Base-by-base conservation (phyloP, 139 green algal species). In the Coelastrella sp. region DNA sequence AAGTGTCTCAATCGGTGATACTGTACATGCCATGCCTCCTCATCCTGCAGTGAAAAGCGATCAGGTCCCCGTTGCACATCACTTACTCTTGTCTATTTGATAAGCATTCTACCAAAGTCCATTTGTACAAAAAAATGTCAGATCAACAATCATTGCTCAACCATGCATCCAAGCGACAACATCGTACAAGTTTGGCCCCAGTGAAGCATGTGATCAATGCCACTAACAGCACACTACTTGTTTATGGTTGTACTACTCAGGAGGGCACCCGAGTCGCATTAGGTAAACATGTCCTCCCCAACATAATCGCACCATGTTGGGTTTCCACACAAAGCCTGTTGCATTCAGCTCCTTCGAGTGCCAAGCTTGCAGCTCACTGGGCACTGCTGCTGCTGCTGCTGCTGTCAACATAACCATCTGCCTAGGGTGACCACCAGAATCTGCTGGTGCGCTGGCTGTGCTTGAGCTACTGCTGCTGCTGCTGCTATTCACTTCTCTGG, bases 1-100 rank as follows among this genome's bases (percentile, higher is more conserved):
- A 71, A 82, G 5, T 82, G 75, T 4, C 75, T 59, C 75, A 82
- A 38, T 30, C 66, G 51, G 35, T 82, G 75, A 53, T 82, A 82
- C 4, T 38, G 51, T 5, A 5, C 21, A 53, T 53, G 35, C 75
- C 75, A 82, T 19, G 30, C 34, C 19, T 57, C 25, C 8, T 57
- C 51, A 5, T 27, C 75, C 75, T 82, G 53, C 19, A 37, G 48
- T 23, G 5, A n/a, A n/a, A n/a, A n/a, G n/a, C n/a, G n/a, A n/a
- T n/a, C n/a, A n/a, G n/a, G n/a, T n/a, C n/a, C n/a, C n/a, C n/a
- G n/a, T n/a, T n/a, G n/a, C n/a, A n/a, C n/a, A n/a, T n/a, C n/a
- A n/a, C n/a, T n/a, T n/a, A n/a, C n/a, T n/a, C n/a, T n/a, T n/a
- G n/a, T n/a, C n/a, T n/a, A n/a, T n/a, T n/a, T n/a, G n/a, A n/a